Evolutionary conservation across 2,329 filamentous ascomycete genomes (phyloP).

Genomic region (Zymoseptoria passerinii): DNA sequence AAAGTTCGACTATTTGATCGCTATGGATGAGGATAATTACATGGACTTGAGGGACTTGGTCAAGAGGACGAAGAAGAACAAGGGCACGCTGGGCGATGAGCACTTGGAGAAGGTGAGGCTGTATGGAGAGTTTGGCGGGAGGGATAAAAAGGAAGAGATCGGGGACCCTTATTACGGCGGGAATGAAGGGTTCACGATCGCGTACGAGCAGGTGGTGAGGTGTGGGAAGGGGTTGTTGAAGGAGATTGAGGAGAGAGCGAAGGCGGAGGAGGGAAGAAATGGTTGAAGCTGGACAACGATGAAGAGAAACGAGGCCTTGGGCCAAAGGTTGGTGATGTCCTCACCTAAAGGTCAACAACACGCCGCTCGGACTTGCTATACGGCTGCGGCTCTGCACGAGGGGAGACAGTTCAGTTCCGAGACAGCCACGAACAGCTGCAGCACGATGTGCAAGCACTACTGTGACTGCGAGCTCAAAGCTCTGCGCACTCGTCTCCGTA

Average conservation of each 20-base stretch:
- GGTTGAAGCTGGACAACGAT: neutral
- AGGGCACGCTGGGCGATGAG: slow-evolving; percentile 24
- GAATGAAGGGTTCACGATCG: slow-evolving; percentile 67
- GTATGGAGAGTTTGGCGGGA: slow-evolving; percentile 73
- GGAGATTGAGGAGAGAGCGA: slow-evolving; percentile 41
- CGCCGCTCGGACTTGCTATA: too few species aligned
- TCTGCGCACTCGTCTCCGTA: too few species aligned
- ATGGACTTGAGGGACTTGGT: slow-evolving; percentile 57
- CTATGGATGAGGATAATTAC: slow-evolving; percentile 84
- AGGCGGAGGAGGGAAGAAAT: slow-evolving; percentile 3
- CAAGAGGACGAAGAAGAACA: slow-evolving; percentile 40
- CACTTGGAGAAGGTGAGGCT: slow-evolving; percentile 43
- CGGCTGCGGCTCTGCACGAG: too few species aligned
- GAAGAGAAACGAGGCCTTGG: too few species aligned
- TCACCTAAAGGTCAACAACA: too few species aligned
- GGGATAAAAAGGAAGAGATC: slow-evolving; percentile 54
- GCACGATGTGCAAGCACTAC: neutral
- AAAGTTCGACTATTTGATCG: slow-evolving; percentile 85
- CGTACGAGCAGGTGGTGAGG: slow-evolving; percentile 73
- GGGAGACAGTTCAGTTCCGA: too few species aligned
- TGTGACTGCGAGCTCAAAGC: neutral
- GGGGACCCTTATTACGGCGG: slow-evolving; percentile 92
- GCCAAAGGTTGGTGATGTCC: too few species aligned
- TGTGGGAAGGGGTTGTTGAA: slow-evolving; percentile 71
- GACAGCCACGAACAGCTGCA: too few species aligned